Evolutionary conservation across 768 basidiomycete species (phyloP), one percentile per base, ranked within the genome.

Genomic region (Phlebiopsis flavidoalba): DNA sequence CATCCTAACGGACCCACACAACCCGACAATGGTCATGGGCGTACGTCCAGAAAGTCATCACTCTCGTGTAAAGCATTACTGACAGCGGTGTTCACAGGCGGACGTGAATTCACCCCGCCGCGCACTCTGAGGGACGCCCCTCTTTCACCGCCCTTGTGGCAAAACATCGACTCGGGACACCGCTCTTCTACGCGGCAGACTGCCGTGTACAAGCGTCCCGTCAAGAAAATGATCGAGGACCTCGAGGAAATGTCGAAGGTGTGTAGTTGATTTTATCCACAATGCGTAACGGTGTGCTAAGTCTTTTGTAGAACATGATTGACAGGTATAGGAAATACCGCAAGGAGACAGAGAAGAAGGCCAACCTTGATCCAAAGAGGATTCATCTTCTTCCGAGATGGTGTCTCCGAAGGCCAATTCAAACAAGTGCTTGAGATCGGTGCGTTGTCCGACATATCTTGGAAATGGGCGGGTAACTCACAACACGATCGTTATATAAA

Each of bases 51-150:
- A 31, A 31, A n/a, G 33, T 54, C 21, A 24, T 54, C 14, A 22
- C 31, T 36, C 6, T 11, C 15, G 35, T 19, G 36, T 8, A 2
- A 5, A 31, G 26, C 6, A 22, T 8, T 57, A 22, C 57, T 26
- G 14, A 33, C 36, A 11, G 15, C 31, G n/a, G 37, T 53, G 8
- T 8, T 3, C 47, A 14, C 35, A 67, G 89, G 91, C 91, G 17
- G 90, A 93, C 70, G 89, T 90, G 31, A n/a, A 89, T 91, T 45
- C 91, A 93, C 66, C 91, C 92, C 8, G 81, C 89, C 7, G 90
- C 92, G 19, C 90, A 90, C 8, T 82, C 89, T 0, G 82, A 81
- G n/a, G 89, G 85, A 17, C 82, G 86, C 3, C 92, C 92, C 0
- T 93, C 91, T 0, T 93, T 89, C 70, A 88, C 91, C 0, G 79